A percentile compares a stretch with the other conserved stretches of the same genome.
phyloP scores from a whole-genome alignment of 2,329 filamentous ascomycete genomes.

The Penicillium capsulatum region DNA sequence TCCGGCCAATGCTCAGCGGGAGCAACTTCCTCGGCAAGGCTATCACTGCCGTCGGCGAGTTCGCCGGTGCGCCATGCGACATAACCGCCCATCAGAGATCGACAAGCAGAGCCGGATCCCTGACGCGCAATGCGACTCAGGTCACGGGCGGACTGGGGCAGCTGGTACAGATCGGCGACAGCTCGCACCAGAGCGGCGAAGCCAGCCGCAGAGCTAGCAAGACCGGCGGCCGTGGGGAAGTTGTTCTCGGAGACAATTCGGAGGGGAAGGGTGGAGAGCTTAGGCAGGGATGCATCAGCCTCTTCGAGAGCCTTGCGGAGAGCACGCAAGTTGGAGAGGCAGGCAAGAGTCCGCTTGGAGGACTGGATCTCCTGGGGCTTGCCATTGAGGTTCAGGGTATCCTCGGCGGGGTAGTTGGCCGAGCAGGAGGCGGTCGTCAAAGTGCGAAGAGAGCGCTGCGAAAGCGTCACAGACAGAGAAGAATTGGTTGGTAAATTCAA shows the following conservation, averaged over 20 bases:
- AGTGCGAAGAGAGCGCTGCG: constrained; percentile 87
- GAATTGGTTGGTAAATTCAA: constrained; percentile 98
- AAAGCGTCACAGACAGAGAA: constrained; percentile 93
- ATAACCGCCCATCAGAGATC: constrained; percentile 89
- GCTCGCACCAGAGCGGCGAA: constrained; percentile 67
- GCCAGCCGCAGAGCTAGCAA: constrained; percentile 63
- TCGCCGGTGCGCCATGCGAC: constrained; percentile 87
- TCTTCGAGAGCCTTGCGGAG: constrained; percentile 73
- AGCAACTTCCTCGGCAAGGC: constrained; percentile 81
- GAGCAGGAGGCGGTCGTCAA: constrained; percentile 95
- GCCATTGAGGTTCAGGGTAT: constrained; percentile 81
- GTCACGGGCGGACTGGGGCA: constrained; percentile 74
- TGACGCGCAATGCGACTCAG: constrained; percentile 87
- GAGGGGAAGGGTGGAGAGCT: constrained; percentile 71
- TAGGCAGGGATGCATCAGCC: constrained; percentile 68
- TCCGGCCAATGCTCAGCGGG: constrained; percentile 88
- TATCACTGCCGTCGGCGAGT: constrained; percentile 75
- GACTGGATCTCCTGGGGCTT: constrained; percentile 72
- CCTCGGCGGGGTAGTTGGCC: constrained; percentile 58
- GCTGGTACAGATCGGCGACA: constrained; percentile 85
- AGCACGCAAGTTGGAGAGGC: constrained; percentile 77
- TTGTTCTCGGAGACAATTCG: constrained; percentile 95
- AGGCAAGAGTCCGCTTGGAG: constrained; percentile 87
- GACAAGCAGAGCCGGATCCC: constrained; percentile 90
- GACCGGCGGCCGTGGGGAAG: constrained; percentile 93